These are phyloP conservation scores for Gastrolobium villosum DNA, from an alignment of 306 rosid species.

Conservation along the genomic window DNA sequence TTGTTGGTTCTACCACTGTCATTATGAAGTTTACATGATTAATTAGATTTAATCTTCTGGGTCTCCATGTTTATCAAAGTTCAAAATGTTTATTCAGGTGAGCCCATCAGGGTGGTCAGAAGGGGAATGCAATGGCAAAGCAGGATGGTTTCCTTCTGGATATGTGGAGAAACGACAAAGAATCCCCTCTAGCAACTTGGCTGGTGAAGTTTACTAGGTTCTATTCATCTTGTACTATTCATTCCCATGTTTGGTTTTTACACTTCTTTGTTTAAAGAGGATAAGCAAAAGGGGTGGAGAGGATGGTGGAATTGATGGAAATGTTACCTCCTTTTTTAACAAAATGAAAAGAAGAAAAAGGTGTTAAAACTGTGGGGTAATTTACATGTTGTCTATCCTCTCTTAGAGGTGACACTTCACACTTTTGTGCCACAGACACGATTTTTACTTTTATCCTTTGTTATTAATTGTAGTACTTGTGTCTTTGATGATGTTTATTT, in stretches of 20 bases:
- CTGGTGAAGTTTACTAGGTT: constrained; percentile 69
- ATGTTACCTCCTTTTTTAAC: constrained; percentile 26
- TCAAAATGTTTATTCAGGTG: constrained; percentile 61
- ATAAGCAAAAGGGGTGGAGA: constrained; percentile 29
- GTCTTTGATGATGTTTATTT: constrained; percentile 42
- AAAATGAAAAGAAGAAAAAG: constrained; percentile 22
- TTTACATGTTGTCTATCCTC: constrained; percentile 30
- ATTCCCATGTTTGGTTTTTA: constrained; percentile 44
- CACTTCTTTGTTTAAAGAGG: constrained; percentile 19
- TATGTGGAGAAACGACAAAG: constrained; percentile 89
- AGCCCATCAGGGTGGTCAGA: constrained; percentile 92
- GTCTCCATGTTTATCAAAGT: constrained; percentile 34
- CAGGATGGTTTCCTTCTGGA: constrained; percentile 95
- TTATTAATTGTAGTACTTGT: constrained; percentile 39
- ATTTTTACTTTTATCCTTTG: constrained; percentile 25
- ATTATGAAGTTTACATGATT: constrained; percentile 23
- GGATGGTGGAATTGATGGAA: constrained; percentile 38
- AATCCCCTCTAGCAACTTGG: constrained; percentile 63
- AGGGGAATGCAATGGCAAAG: constrained; percentile 92
- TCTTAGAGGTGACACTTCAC: constrained; percentile 40
- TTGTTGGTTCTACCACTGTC: constrained; percentile 19
- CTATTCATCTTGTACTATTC: constrained; percentile 32
- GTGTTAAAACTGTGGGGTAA: constrained; percentile 55
- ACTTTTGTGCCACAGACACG: constrained; percentile 16
- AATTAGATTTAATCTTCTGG: constrained; percentile 8